Evolutionary conservation across 2,329 filamentous ascomycete genomes (phyloP).

Genomic region (Arthrobotrys entomopaga): DNA sequence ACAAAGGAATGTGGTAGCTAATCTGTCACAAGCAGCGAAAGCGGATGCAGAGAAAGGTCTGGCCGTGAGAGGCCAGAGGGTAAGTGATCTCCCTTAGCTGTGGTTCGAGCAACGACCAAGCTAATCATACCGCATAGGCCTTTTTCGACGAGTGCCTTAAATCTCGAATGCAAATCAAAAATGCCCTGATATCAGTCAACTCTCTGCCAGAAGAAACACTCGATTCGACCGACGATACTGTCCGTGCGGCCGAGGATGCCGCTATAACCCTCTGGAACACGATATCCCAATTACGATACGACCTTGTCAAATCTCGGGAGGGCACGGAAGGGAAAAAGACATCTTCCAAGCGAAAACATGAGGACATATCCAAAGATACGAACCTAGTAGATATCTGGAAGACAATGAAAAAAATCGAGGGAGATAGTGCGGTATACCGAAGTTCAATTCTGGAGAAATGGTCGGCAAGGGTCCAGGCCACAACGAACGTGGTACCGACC

Average conservation of each 20-base stretch:
- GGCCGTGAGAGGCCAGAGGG: constrained; percentile 84
- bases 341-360: constrained; percentile 71
- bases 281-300: constrained; percentile 75
- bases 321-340: constrained; percentile 59
- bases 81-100: constrained; percentile 62
- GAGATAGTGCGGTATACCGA: constrained; percentile 72
- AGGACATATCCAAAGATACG: constrained; percentile 50
- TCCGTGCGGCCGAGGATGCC: constrained; percentile 81
- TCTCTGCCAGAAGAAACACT: constrained; percentile 68
- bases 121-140: constrained; percentile 45
- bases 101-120: background rate
- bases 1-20: constrained; percentile 65
- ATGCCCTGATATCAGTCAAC: constrained; percentile 84
- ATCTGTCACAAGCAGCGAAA: constrained; percentile 73
- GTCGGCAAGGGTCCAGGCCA: constrained; percentile 80
- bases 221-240: constrained; percentile 66
- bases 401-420: constrained; percentile 63
- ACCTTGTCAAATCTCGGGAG: constrained; percentile 67
- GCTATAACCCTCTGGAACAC: constrained; percentile 86
- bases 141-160: constrained; percentile 90
- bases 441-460: constrained; percentile 85
- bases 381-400: constrained; percentile 49
- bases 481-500: constrained; percentile 66
- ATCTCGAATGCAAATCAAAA: constrained; percentile 90
- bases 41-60: constrained; percentile 84